Evolutionary conservation across 345 rosid species (phyloP).

Genomic region (Ricinus communis): DNA sequence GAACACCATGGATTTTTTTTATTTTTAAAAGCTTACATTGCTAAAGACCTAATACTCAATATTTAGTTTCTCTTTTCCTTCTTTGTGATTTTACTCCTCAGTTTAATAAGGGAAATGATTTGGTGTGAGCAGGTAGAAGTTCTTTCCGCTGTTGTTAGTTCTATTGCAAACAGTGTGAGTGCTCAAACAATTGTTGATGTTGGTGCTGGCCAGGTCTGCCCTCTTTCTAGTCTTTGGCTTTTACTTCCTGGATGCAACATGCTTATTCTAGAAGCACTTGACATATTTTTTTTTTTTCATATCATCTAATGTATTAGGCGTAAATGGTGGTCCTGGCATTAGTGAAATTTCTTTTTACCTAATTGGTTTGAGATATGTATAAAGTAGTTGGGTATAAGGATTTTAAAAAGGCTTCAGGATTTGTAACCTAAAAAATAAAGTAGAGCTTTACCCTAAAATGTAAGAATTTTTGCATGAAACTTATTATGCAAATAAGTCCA

Average conservation of each 20-base stretch:
- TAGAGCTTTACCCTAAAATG: not conserved
- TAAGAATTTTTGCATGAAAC: too few species aligned
- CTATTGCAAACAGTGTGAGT: slow-evolving; percentile 48
- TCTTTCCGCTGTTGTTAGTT: slow-evolving; percentile 76
- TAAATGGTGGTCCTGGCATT: not conserved
- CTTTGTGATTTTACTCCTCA: not conserved
- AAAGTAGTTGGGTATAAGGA: too few species aligned
- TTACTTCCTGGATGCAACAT: not conserved
- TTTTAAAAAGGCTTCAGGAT: too few species aligned
- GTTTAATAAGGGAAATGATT: not conserved
- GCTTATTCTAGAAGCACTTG: not conserved
- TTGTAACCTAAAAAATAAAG: too few species aligned
- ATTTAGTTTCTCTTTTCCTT: not conserved
- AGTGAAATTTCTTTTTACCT: too few species aligned
- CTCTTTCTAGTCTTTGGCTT: not conserved
- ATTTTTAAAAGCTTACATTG: too few species aligned
- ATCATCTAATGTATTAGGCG: not conserved
- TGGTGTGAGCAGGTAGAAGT: slow-evolving; percentile 65
- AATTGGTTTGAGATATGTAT: too few species aligned
- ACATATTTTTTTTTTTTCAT: not conserved
- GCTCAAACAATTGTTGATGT: slow-evolving; percentile 73
- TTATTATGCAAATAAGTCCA: too few species aligned
- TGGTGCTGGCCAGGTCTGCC: slow-evolving; percentile 87
- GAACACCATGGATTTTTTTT: not conserved
- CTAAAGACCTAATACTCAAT: not conserved